A percentile compares a stretch with the other conserved stretches of the same genome.
Conservation (phyloP, 2,329 filamentous ascomycete genomes). For the Annulohypoxylon truncatum region DNA sequence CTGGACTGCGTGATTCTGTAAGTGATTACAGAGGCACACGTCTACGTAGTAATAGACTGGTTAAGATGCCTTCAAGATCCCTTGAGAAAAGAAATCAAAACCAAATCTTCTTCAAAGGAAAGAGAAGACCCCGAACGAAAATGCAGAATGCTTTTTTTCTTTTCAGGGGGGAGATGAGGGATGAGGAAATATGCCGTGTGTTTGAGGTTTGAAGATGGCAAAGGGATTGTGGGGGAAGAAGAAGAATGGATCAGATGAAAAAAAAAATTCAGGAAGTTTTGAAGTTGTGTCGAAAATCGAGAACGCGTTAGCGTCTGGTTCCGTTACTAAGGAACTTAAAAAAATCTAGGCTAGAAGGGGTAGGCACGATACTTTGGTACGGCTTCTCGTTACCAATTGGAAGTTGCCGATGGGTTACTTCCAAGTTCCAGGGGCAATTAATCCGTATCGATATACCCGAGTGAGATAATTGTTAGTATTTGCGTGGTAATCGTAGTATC, state of each 20-base stretch:
- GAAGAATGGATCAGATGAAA: conserved; percentile 46
- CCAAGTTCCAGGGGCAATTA: conserved; percentile 28
- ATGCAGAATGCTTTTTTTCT: conserved; percentile 44
- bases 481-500: conserved; percentile 17
- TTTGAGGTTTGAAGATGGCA: conserved; percentile 41
- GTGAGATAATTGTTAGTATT: conserved; percentile 22
- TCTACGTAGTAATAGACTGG: conserved; percentile 39
- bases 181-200: conserved; percentile 37
- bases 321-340: conserved; percentile 36
- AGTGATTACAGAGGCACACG: conserved; percentile 33
- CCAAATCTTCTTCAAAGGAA: conserved; percentile 58
- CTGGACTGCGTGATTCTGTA: conserved; percentile 23
- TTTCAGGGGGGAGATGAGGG: conserved; percentile 30
- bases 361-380: conserved; percentile 13
- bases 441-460: conserved; percentile 27
- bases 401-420: conserved; percentile 6
- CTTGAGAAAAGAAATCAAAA: conserved; percentile 57
- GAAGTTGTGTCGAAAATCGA: conserved; percentile 42
- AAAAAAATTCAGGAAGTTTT: conserved; percentile 44
- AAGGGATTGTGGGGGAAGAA: conserved; percentile 44
- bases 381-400: conserved; percentile 23
- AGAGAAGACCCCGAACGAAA: conserved; percentile 51
- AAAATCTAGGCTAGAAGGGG: conserved; percentile 20
- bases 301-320: conserved; percentile 38
- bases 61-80: conserved; percentile 53